These are phyloP conservation scores for Myotisia sp. DNA, from an alignment of 2,329 filamentous ascomycete species.

Conservation along the genomic window DNA sequence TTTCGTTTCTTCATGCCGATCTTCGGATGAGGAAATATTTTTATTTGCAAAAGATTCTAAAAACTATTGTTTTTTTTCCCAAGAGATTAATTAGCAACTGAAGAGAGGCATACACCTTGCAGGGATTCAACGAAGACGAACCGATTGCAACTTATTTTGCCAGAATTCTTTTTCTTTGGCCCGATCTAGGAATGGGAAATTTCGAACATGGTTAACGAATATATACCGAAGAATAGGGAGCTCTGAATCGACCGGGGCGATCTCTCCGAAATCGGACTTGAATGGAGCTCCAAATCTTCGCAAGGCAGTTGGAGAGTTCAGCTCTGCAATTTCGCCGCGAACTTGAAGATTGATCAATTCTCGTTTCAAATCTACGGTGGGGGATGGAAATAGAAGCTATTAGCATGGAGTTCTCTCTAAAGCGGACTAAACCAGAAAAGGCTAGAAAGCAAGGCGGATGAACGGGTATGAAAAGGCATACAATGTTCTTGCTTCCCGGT, in stretches of 20 bases:
- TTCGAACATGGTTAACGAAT: constrained; percentile 93
- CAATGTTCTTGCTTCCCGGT: constrained; percentile 98
- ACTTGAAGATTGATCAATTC: constrained; percentile 87
- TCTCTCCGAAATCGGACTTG: constrained; percentile 79
- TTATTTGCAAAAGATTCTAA: constrained; percentile 95
- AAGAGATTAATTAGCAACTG: neutral
- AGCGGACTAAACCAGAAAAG: constrained; percentile 6
- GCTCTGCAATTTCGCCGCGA: constrained; percentile 74
- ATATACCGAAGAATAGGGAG: constrained; percentile 89
- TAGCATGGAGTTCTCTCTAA: neutral
- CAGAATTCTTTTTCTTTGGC: constrained; percentile 98
- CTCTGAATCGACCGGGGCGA: constrained; percentile 84
- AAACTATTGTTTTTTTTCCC: constrained; percentile 44
- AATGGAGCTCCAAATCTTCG: constrained; percentile 94
- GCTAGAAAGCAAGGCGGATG: neutral
- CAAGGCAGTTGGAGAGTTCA: constrained; percentile 87
- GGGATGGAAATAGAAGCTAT: constrained; percentile 2
- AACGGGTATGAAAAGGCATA: constrained; percentile 33
- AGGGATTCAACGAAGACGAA: constrained; percentile 35
- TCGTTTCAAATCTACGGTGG: constrained; percentile 90
- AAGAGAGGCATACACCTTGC: neutral
- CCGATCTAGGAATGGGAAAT: constrained; percentile 95
- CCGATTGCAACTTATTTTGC: constrained; percentile 93
- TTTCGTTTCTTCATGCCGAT: constrained; percentile 91
- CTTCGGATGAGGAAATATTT: constrained; percentile 91